Evolutionary conservation across 495 filamentous ascomycete species (phyloP), one percentile per base, ranked within the genome.

Genomic region (Penicillium psychrofluorescens): DNA sequence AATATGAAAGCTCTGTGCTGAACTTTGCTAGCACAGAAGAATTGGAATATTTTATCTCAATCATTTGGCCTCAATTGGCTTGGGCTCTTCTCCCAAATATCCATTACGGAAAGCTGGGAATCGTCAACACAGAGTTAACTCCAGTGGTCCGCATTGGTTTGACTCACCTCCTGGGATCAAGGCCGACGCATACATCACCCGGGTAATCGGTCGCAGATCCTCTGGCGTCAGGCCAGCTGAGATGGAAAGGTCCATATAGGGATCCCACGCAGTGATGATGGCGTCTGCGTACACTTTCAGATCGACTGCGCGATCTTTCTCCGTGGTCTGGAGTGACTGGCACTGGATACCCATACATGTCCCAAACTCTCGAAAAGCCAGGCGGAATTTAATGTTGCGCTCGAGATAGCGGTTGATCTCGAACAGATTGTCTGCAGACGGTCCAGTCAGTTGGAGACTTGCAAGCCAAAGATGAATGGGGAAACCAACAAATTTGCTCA

Each of bases 321-420:
- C 62, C 4, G 50, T 46, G 9, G 46, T 48, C 22, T 66, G 55
- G 36, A 59, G 52, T 11, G 66, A 48, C 42, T 73, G 74, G 48
- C 79, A 83, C 32, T 66, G 50, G 11, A 82, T 63, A 1, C 82
- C 82, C 36, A 86, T 16, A 29, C 64, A 72, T 5, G 74, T 70
- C 4, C 81, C 79, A 48, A 83, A 84, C 46, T 86, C 81, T 7
- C 81, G 72, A 49, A 84, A 86, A 2, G 80, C 79, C 16, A 83
- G 59, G 31, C 80, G 67, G 15, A 51, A 59, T 33, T 59, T 57
- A 36, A 62, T 61, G 40, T 56, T 63, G 22, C 65, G 66, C 22
- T 59, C 51, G 54, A 76, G 58, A 43, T 68, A 67, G 29, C 50
- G 58, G 40, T 68, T 54, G 36, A 58, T 53, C 29, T 75, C 66